phyloP scores from a whole-genome alignment of 305 asterid species.

The Solanum hybrid region DNA sequence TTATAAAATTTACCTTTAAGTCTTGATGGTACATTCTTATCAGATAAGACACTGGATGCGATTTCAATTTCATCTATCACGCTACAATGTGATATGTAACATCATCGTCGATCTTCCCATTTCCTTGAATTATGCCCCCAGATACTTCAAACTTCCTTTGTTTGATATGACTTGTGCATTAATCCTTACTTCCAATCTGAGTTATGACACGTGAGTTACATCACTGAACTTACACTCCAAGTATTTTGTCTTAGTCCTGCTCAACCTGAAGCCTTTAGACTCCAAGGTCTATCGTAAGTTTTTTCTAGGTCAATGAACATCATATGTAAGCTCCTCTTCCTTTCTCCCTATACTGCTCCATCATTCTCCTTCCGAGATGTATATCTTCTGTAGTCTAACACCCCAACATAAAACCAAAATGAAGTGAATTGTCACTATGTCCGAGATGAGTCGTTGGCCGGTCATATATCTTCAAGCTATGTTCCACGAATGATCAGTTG shows the following conservation, averaged over 20 bases:
- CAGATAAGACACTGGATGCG: not conserved
- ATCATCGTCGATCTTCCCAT: not conserved
- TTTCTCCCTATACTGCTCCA: not conserved
- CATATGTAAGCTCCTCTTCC: not conserved
- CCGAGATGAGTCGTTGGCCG: not conserved
- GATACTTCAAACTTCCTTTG: not conserved
- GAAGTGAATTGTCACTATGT: not conserved
- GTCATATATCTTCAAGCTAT: not conserved
- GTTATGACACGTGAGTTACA: not conserved
- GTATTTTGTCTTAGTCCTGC: not conserved
- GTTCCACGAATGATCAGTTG: not conserved
- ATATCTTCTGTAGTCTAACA: not conserved
- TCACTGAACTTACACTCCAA: not conserved
- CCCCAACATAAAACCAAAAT: not conserved
- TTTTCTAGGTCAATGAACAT: not conserved
- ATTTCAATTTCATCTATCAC: not conserved
- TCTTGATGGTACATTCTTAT: not conserved
- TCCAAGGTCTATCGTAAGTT: not conserved
- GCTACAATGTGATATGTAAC: not conserved
- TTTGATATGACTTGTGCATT: not conserved
- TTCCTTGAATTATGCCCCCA: not conserved
- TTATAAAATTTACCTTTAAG: not conserved
- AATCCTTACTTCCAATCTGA: not conserved
- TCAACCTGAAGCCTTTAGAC: not conserved
- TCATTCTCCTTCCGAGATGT: not conserved